phyloP scores from a whole-genome alignment of 2,329 filamentous ascomycete species.

The Coniochaeta hoffmannii region DNA sequence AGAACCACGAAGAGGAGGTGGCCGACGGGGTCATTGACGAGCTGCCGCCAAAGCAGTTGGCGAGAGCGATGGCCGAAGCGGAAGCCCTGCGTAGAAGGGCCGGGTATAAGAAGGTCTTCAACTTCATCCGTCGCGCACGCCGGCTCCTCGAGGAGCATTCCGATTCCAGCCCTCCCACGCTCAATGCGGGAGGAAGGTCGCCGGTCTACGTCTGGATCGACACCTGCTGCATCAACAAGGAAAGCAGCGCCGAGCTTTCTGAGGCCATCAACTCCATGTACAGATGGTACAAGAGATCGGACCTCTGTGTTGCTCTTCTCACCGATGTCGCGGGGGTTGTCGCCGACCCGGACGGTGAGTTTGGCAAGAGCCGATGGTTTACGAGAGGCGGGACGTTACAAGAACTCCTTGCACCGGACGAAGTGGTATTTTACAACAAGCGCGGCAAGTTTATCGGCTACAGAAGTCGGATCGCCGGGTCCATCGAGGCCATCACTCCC shows the following conservation, averaged over 20 bases:
- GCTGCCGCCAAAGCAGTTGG: background rate
- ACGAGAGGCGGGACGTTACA: background rate
- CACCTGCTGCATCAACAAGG: background rate
- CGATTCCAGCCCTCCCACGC: background rate
- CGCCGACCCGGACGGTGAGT: background rate
- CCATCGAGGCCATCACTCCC: background rate
- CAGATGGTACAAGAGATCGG: background rate
- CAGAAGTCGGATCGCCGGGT: background rate
- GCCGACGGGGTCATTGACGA: background rate
- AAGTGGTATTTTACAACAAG: background rate
- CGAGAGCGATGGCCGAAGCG: background rate
- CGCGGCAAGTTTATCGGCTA: background rate
- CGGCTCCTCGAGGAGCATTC: background rate
- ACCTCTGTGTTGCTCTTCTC: background rate
- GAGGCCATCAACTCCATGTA: background rate
- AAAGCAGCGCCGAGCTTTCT: background rate
- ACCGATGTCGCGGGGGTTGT: background rate
- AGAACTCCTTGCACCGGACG: background rate
- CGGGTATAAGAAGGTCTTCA: background rate
- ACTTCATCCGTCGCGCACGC: background rate
- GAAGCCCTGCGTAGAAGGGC: background rate
- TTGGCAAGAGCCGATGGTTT: background rate
- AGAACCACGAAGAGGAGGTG: background rate
- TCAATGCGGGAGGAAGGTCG: background rate
- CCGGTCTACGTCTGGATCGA: background rate